A percentile compares a stretch with the other conserved stretches of the same genome.
Evolutionary conservation across 176 grass and related monocot genomes (phyloP).

Genomic region (Thalia dealbata): DNA sequence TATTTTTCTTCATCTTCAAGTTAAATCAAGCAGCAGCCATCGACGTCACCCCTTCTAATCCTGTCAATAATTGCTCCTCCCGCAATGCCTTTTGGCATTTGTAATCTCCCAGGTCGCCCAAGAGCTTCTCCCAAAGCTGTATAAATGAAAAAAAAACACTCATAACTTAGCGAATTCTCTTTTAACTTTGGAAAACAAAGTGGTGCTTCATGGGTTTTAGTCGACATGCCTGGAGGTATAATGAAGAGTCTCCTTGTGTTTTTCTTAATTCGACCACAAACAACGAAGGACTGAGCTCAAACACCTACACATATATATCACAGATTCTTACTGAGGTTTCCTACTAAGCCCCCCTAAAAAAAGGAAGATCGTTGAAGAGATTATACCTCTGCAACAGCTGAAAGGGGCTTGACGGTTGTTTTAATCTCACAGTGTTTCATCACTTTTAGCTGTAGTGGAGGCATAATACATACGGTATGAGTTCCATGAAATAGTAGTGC

Average conservation of each 20-base stretch:
- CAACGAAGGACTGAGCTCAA: constrained; percentile 69
- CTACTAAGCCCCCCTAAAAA: neutral
- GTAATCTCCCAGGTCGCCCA: constrained; percentile 33
- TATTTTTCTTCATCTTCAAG: too few relatives aligned
- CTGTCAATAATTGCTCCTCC: neutral
- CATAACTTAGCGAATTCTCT: neutral
- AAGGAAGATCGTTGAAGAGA: constrained; percentile 5
- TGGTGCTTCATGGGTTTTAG: neutral
- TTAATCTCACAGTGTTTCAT: constrained; percentile 42
- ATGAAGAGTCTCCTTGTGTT: constrained; percentile 59
- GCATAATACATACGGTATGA: neutral
- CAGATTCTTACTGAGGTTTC: neutral
- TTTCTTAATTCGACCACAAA: constrained; percentile 81
- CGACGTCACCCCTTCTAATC: neutral
- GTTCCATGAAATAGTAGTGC: neutral
- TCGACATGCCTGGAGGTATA: constrained; percentile 57
- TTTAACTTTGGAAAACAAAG: neutral
- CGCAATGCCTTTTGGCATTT: neutral
- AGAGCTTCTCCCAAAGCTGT: constrained; percentile 62
- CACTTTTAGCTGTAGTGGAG: constrained; percentile 53
- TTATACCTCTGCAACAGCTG: constrained; percentile 78
- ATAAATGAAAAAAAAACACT: neutral
- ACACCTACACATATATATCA: constrained; percentile 33
- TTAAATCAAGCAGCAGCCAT: neutral
- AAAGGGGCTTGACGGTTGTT: constrained; percentile 36